phyloP scores from a whole-genome alignment of 2,329 filamentous ascomycete genomes.

The Phaeosphaeriaceae sp. region DNA sequence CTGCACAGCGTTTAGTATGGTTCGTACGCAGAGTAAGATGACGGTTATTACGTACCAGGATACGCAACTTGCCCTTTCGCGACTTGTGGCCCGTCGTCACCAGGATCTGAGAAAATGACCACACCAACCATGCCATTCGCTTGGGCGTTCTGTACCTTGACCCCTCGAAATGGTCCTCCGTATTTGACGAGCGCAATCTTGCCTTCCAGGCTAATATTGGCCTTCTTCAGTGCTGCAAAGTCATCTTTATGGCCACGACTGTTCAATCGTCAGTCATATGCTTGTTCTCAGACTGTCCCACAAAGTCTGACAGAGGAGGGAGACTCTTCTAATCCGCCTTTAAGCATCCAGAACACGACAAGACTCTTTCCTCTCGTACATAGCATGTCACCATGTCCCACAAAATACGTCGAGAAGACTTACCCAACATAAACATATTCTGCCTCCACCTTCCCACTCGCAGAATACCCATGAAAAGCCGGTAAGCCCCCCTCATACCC shows the following conservation, averaged over 20 bases:
- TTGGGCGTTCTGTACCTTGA: constrained; percentile 57
- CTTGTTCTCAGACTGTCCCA: background rate
- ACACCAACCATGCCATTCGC: constrained; percentile 52
- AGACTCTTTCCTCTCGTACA: background rate
- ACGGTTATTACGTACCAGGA: constrained; percentile 27
- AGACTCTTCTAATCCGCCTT: background rate
- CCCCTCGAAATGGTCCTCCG: constrained; percentile 52
- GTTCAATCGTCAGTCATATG: background rate
- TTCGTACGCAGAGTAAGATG: background rate
- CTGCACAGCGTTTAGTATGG: constrained; percentile 19
- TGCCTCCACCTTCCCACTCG: constrained; percentile 52
- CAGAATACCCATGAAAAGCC: constrained; percentile 57
- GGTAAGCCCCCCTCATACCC: constrained; percentile 49
- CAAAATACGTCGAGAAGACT: background rate
- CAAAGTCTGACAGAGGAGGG: background rate
- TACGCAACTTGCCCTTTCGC: constrained; percentile 44
- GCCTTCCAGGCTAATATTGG: constrained; percentile 53
- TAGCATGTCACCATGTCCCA: background rate
- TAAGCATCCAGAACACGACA: background rate
- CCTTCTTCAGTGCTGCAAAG: constrained; percentile 49
- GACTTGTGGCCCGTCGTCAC: constrained; percentile 48
- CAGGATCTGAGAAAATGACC: constrained; percentile 54
- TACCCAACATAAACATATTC: constrained; percentile 56
- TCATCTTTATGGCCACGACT: constrained; percentile 49
- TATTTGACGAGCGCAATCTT: constrained; percentile 57